Evolutionary conservation across 768 basidiomycete genomes (phyloP), one percentile per base, ranked within the genome.

Genomic region (Termitomyces titanicus): DNA sequence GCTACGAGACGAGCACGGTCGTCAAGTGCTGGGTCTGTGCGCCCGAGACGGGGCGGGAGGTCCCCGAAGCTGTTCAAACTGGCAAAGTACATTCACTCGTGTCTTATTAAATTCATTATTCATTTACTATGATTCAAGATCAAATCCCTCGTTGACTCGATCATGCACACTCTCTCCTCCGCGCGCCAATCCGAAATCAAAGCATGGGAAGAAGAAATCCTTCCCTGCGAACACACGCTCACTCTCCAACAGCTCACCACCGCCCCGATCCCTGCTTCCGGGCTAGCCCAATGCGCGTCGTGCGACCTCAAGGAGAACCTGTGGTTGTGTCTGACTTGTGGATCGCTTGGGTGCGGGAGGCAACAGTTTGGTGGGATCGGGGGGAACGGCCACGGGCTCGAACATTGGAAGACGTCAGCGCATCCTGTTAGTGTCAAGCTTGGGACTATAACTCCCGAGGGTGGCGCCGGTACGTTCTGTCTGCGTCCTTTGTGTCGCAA

Each of bases 121-220:
- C 22, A 5, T 44, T 38, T 20, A 25, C 8, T 11, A 22, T 35
- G 17, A 2, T 38, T 20, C 0, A 56, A 88, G 83, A 73, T 84
- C 38, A 79, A 79, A 59, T 64, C 73, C 0, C 71, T 94, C 10
- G 74, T 83, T 4, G 79, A 86, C 20, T 84, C 81, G 0, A 76
- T 96, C 53, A 86, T 97, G 84, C 74, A 79, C 2, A 86, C 94
- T 2, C 75, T 92, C 62, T 93, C 94, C 0, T 95, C 93, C 2
- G 89, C 92, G 0, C 90, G 94, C 46, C 89, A 96, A 66, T 92
- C 89, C 0, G 94, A 98, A 64, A 89, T 99, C 46, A 89, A 97
- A 71, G 89, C 97, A 6, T 99, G 97, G 97, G 94, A 98, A 68
- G 95, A 98, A 69, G 96, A 98, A 61, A 87, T 97, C 39, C 64